These are phyloP conservation scores for Echria macrotheca DNA, from an alignment of 495 filamentous ascomycete genomes.

Conservation along the genomic window DNA sequence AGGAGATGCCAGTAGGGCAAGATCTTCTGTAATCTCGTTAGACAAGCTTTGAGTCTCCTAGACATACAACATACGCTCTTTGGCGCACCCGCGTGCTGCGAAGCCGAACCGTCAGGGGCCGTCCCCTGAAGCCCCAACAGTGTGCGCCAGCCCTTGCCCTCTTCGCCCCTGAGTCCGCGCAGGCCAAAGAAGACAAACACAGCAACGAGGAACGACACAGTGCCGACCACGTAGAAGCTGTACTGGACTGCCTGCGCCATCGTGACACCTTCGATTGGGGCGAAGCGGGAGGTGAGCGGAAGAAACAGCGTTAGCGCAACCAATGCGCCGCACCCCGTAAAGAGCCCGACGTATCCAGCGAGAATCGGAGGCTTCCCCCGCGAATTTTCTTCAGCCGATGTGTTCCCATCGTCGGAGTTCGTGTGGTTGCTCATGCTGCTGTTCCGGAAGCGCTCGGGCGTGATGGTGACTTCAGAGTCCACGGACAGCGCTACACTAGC, in stretches of 20 bases:
- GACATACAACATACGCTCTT: conserved; percentile 13
- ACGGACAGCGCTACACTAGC: conserved; percentile 47
- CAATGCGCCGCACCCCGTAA: conserved; percentile 87
- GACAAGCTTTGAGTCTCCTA: not conserved
- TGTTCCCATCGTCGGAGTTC: conserved; percentile 10
- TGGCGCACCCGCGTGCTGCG: conserved; percentile 1
- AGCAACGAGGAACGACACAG: conserved; percentile 65
- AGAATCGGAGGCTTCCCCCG: conserved; percentile 52
- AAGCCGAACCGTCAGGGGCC: conserved; percentile 13
- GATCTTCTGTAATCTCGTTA: conserved; percentile 12
- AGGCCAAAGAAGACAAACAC: conserved; percentile 75
- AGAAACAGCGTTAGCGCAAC: conserved; percentile 76
- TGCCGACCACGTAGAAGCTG: conserved; percentile 80
- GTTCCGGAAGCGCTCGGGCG: conserved; percentile 45
- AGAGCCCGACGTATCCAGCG: conserved; percentile 85
- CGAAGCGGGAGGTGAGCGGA: conserved; percentile 75
- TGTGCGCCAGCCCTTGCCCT: conserved; percentile 61
- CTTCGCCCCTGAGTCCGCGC: conserved; percentile 68
- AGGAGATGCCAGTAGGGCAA: conserved; percentile 50
- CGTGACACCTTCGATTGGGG: conserved; percentile 56
- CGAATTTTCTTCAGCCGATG: not conserved
- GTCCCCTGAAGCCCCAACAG: conserved; percentile 37
- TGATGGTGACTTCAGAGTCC: conserved; percentile 60
- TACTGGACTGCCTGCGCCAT: conserved; percentile 63
- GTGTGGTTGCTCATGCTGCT: conserved; percentile 12